Base-by-base conservation (phyloP, 2,329 filamentous ascomycete species). In the Sclerotinia spermophila region DNA sequence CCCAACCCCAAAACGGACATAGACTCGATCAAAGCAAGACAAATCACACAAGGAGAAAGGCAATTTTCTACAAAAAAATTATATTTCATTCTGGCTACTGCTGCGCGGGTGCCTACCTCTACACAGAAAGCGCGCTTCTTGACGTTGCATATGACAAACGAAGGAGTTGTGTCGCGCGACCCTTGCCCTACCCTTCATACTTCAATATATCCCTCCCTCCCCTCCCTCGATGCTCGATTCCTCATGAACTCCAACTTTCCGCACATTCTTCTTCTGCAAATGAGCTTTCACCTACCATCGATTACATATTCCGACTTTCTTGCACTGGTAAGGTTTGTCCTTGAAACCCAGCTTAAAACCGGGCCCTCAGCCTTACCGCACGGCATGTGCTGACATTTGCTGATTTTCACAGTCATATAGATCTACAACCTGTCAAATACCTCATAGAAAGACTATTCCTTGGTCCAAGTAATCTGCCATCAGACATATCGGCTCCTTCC, bases 61-160 rank as follows among this genome's bases (percentile, higher is more conserved):
- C 72, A 75, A 75, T 73, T 73, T 74, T 67, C 74, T 67, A 69
- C 70, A 65, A 71, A 62, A 68, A 70, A 17, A 27, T 53, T 53
- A 53, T 69, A 56, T 73, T 67, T 70, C 67, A 58, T 42, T 74
- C 71, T 72, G 69, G 68, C 72, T 71, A 64, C 71, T 71, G 61
- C 69, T 73, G 65, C 65, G 72, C 77, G 77, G 78, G 75, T 79
- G 76, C 77, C 77, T 78, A 74, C 77, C 72, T 75, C 64, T 73
- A 71, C 74, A 71, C 72, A 75, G 61, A 72, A 74, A 74, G 70
- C 74, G 71, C 76, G 75, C 77, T 74, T 74, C 38, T 75, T 71
- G 65, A 74, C 72, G 75, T 75, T 74, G 75, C 77, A 78, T 78
- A 78, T 78, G 77, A 79, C 78, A 79, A 79, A 78, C 77, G 77